Base-by-base conservation (phyloP, 1,284 basidiomycete genomes). In the Naganishia sp. region DNA sequence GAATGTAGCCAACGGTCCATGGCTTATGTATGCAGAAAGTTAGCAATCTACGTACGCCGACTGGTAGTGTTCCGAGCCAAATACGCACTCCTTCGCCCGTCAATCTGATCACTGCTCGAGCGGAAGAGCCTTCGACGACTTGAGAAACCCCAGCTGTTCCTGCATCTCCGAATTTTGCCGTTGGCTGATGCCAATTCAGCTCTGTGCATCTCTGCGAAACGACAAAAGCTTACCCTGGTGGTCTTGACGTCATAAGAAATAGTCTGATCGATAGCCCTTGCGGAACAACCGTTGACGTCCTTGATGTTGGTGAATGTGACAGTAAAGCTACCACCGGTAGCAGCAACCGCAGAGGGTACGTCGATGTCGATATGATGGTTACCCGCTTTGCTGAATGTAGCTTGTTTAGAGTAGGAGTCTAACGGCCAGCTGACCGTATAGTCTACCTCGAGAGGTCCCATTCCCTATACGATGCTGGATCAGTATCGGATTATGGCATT, bases 241-340 rank as follows among this genome's bases (percentile, higher is more conserved):
- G 92, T 83, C 72, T 90, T 86, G n/a, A 98, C 91, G 71, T 92
- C 91, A 63, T 96, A 89, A n/a, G 87, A 85, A 57, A 96, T 81
- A 16, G 91, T 90, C 21, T 89, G 87, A 0, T 88, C 87, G 23
- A 87, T 85, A 28, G 98, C 80, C 21, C 87, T 78, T 48, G 90
- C 85, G 73, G 89, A 89, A 79, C 95, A 98, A 23, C 90, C 89
- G 73, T 92, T 92, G 1, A 86, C 86, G 79, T 98, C 95, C 75
- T 92, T 90, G 46, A 97, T 86, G 71, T 86, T 90, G 66, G 90
- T 71, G 63, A 78, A 64, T 2, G 73, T 69, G 23, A 80, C 72
- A 3, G 70, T 64, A 13, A 79, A 68, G 45, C 68, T 72, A 21
- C 79, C 79, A 10, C 73, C 70, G 6, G 69, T 71, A 10, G 75